These are phyloP conservation scores for Powellomyces hirtus DNA, from an alignment of 192 early-diverging fungal species.

Conservation along the genomic window DNA sequence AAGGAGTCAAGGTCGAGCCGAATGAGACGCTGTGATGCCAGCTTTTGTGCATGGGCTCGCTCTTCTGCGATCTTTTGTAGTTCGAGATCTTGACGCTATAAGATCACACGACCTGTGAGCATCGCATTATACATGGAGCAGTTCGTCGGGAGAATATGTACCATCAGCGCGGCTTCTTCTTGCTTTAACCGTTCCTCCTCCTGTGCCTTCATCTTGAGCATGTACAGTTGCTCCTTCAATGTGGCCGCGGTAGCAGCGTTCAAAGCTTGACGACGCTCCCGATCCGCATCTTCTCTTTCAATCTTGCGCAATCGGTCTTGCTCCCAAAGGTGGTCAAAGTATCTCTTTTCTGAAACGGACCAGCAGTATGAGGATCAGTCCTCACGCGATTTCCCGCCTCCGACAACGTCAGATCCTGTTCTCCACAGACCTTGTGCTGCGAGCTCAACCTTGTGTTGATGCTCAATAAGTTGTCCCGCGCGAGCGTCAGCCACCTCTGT, in stretches of 20 bases:
- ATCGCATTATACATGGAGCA: background rate
- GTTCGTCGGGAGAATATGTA: no score
- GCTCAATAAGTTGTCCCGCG: constrained; percentile 44
- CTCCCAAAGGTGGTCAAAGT: constrained; percentile 53
- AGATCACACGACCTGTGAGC: no score
- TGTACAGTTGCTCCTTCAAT: constrained; percentile 42
- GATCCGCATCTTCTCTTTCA: constrained; percentile 44
- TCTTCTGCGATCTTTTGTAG: constrained; percentile 45
- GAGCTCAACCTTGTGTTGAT: constrained; percentile 14
- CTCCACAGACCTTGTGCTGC: constrained; percentile 27
- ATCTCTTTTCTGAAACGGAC: constrained; percentile 49
- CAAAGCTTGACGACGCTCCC: constrained; percentile 14
- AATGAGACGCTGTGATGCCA: constrained; percentile 38
- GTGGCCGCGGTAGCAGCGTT: constrained; percentile 40
- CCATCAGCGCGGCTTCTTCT: constrained; percentile 52
- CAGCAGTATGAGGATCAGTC: no score
- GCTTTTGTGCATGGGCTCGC: constrained; percentile 35
- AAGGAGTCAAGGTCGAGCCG: constrained; percentile 49
- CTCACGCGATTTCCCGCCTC: no score
- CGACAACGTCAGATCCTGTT: background rate
- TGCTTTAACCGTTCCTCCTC: constrained; percentile 49
- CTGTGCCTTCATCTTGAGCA: constrained; percentile 36
- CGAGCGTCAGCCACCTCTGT: constrained; percentile 39
- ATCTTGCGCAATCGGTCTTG: constrained; percentile 52
- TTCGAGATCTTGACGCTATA: constrained; percentile 46